Evolutionary conservation across 805 yeast species (phyloP), one percentile per base, ranked within the genome.

Genomic region (Nematodospora valgi): DNA sequence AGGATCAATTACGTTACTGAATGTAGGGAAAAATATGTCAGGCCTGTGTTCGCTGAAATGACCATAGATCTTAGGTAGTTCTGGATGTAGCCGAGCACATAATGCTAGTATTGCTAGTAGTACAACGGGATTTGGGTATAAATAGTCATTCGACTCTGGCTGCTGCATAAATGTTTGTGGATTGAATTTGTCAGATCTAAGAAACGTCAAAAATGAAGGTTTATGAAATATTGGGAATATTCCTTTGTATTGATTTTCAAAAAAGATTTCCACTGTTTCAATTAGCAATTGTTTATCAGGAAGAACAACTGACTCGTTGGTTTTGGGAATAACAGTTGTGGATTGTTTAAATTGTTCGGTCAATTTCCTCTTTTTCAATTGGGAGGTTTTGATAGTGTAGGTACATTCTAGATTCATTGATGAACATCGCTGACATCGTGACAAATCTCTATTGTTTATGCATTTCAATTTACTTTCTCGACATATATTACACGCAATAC

Each of bases 81-180:
- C 42, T 0, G 63, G 62, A 38, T 61, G 64, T 15, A 60, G 47
- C 32, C 68, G 46, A 1, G 66, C 51, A 38, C 66, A 54, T 3
- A 64, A 49, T 1, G 68, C 63, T 17, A 62, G 38, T 1, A 63
- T 56, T 1, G 66, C 59, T n/a, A 63, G 41, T 7, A 63, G 34
- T 6, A 62, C 44, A 11, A 62, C 40, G 2, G 69, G 68, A 32
- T 49, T 56, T 5, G 58, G 58, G 25, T 35, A 36, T 21, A 44
- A 45, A 17, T 30, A 37, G 30, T 45, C 39, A n/a, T 27, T 28
- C 11, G 15, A 4, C 4, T 46, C 28, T 27, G 49, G 48, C 11
- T 43, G 47, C 6, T 28, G 27, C 11, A 52, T 28, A 35, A 47
- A 51, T 2, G 53, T 47, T 7, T 27, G 22, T 12, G 59, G 57